These are phyloP conservation scores for Trichomonas gallinae DNA, from an alignment of 208 protist genomes.

Conservation along the genomic window DNA sequence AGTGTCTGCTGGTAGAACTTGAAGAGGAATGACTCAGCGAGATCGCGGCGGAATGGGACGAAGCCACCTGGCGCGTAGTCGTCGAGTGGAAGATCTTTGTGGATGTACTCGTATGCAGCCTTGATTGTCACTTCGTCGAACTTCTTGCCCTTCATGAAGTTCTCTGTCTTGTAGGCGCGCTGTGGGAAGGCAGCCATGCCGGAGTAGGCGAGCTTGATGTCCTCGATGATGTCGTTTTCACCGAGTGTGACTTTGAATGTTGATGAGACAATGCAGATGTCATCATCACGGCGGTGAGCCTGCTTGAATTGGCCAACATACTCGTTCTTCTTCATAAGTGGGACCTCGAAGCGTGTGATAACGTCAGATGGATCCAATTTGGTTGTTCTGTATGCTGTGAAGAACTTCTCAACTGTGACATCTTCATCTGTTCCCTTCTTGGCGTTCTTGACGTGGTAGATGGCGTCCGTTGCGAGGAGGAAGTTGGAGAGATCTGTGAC, in stretches of 20 bases:
- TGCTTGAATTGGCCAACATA: slow-evolving; percentile 57
- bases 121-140: slow-evolving; percentile 13
- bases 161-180: slow-evolving; percentile 33
- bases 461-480: neutral
- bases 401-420: slow-evolving; percentile 26
- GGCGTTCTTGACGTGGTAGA: neutral
- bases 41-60: slow-evolving; percentile 47
- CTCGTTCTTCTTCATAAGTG: slow-evolving; percentile 37
- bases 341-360: slow-evolving; percentile 30
- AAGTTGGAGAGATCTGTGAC: neutral
- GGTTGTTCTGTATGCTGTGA: slow-evolving; percentile 46
- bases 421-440: neutral
- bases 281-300: slow-evolving; percentile 55
- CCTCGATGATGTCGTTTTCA: slow-evolving; percentile 23
- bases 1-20: slow-evolving; percentile 54
- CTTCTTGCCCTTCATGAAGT: slow-evolving; percentile 37
- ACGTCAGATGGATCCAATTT: slow-evolving; percentile 48
- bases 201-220: slow-evolving; percentile 41
- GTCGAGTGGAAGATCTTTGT: slow-evolving; percentile 28
- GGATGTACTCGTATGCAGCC: neutral
- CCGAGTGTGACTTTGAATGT: slow-evolving; percentile 37
- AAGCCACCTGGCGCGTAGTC: slow-evolving; percentile 49
- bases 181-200: slow-evolving; percentile 34
- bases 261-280: slow-evolving; percentile 63
- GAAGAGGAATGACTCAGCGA: slow-evolving; percentile 58